A percentile compares a stretch with the other conserved stretches of the same genome.
Evolutionary conservation across 805 yeast genomes (phyloP).

Genomic region (Saturnispora saitoi): DNA sequence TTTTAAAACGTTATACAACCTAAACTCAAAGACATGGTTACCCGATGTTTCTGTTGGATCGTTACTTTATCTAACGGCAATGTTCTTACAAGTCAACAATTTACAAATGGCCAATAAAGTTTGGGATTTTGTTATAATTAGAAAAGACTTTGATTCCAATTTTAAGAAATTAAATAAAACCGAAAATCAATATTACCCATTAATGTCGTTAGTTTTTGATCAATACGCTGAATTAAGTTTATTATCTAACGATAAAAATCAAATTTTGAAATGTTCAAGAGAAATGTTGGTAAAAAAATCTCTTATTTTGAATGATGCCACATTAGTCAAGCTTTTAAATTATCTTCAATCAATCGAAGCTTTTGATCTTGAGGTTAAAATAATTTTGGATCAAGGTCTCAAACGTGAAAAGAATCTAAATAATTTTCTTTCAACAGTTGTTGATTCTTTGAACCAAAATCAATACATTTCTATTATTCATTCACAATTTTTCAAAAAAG

Average conservation of each 20-base stretch:
- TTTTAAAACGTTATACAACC: constrained; percentile 20
- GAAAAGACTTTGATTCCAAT: constrained; percentile 26
- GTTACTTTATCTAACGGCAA: constrained; percentile 21
- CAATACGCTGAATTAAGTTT: constrained; percentile 18
- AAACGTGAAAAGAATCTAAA: constrained; percentile 22
- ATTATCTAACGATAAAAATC: constrained; percentile 18
- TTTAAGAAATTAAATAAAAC: constrained; percentile 9
- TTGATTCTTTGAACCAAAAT: constrained; percentile 22
- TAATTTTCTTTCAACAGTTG: constrained; percentile 24
- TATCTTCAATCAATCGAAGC: constrained; percentile 18
- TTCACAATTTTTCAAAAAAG: constrained; percentile 22
- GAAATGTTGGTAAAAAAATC: constrained; percentile 25
- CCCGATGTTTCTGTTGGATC: constrained; percentile 28
- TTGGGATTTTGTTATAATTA: constrained; percentile 26
- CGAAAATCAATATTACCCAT: constrained; percentile 14
- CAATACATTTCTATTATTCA: constrained; percentile 15
- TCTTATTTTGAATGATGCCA: constrained; percentile 18
- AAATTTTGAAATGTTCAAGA: constrained; percentile 22
- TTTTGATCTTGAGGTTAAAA: constrained; percentile 18
- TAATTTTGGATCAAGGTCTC: constrained; percentile 27
- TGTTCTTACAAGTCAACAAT: constrained; percentile 18
- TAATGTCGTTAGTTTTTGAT: constrained; percentile 17
- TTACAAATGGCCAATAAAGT: constrained; percentile 20
- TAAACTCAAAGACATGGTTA: constrained; percentile 25
- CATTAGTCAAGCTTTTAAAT: constrained; percentile 19